Base-by-base conservation (phyloP, 2,329 filamentous ascomycete genomes). In the Nothophoma quercina region DNA sequence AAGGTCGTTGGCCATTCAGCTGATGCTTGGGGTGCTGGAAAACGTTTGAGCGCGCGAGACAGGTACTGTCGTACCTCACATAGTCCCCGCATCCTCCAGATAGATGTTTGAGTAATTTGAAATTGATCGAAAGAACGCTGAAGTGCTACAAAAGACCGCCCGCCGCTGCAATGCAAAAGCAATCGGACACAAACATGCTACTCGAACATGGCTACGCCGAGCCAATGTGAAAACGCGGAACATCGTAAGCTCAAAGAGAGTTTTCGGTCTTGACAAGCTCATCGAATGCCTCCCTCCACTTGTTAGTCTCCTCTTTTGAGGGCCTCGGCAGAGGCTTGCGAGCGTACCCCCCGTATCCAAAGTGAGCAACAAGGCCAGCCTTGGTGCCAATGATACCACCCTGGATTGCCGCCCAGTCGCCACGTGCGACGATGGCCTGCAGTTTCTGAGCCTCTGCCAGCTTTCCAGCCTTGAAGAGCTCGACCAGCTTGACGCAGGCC, bases 331-430 rank as follows among this genome's bases (percentile, higher is more conserved):
- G 79, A 22, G 85, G 85, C 68, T 79, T 82, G 54, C 86, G 76
- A 18, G 83, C 83, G 64, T 77, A 79, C 1, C 82, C 87, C 51
- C 88, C 88, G 63, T 90, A 90, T 7, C 84, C 85, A 59, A 82
- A 84, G 69, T 85, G 86, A 22, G 79, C 77, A 68, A 85, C 77
- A 66, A 90, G 69, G 1, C 80, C 86, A 36, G 84, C 82, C 78
- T 90, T 90, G 55, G 87, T 88, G 4, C 85, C 86, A 23, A 88
- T 82, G 59, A 90, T 85, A 1, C 87, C 88, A 12, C 85, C 85
- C 64, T 88, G 81, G 56, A 89, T 89, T 38, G 85, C 85, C 0
- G 81, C 82, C 87, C 87, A 90, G 73, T 90, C 88, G 18, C 85
- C 88, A 26, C 82, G 76, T 1, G 87, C 86, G 18, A 90, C 81